Conservation (phyloP, 106 monocot genomes). For the Dendrobium chrysotoxum region DNA sequence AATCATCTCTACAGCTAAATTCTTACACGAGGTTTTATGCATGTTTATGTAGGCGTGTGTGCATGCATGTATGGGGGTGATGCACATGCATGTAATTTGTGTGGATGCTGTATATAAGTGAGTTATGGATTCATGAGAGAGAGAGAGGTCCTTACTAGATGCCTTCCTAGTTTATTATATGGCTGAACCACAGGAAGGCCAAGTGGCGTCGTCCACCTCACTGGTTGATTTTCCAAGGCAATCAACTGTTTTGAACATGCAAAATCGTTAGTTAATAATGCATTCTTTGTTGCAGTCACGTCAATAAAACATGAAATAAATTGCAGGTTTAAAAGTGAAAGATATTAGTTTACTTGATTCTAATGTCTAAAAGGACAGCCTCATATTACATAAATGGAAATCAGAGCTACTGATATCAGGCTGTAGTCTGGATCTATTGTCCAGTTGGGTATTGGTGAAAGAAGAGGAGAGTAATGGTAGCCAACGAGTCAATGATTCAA, state of each 20-base stretch:
- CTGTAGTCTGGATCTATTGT: too few species aligned
- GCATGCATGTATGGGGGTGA: background rate
- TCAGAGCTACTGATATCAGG: too few species aligned
- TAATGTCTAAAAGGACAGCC: background rate
- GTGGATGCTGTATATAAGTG: too few species aligned
- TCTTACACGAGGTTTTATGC: too few species aligned
- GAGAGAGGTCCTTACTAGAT: conserved; percentile 47
- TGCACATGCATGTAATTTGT: too few species aligned
- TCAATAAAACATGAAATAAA: background rate
- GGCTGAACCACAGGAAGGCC: conserved; percentile 99
- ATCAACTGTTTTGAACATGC: conserved; percentile 48
- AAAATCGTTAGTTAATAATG: background rate
- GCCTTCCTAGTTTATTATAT: conserved; percentile 68
- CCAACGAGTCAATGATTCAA: too few species aligned
- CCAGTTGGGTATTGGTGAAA: too few species aligned
- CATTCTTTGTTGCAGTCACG: background rate
- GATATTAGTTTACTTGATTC: background rate
- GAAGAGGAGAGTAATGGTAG: too few species aligned
- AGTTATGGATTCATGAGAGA: background rate
- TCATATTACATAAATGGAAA: background rate
- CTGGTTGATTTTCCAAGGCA: conserved; percentile 85
- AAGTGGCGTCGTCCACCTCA: conserved; percentile 89
- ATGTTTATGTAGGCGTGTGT: background rate
- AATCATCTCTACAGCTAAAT: too few species aligned
- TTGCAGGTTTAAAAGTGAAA: background rate